phyloP scores from a whole-genome alignment of 1,139 yeast species.

The Sugiyamaella pinicola region DNA sequence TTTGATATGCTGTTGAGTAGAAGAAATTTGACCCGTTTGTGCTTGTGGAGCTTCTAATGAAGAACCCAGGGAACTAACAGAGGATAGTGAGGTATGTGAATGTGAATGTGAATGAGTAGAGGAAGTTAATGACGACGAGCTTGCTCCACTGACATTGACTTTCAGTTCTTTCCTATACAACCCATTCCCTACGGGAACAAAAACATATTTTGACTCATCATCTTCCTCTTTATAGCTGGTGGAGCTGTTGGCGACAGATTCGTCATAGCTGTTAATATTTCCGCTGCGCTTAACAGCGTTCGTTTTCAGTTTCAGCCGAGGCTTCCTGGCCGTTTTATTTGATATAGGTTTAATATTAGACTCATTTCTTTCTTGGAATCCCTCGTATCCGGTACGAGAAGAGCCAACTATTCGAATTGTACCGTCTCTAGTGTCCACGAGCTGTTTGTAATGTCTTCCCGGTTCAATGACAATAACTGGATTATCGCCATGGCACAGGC shows the following conservation, averaged over 20 bases:
- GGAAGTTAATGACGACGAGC: background rate
- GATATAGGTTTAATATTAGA: background rate
- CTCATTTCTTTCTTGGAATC: background rate
- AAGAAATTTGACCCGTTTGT: too few species aligned
- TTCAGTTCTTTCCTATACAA: constrained; percentile 29
- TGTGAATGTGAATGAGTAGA: background rate
- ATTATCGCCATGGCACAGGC: constrained; percentile 9
- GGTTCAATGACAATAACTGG: constrained; percentile 32
- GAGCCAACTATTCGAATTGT: constrained; percentile 30
- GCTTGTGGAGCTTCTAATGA: background rate
- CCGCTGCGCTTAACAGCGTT: constrained; percentile 5
- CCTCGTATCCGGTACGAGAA: constrained; percentile 9
- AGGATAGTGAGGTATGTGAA: constrained; percentile 3
- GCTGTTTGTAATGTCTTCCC: constrained; percentile 31
- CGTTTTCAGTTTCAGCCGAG: constrained; percentile 21
- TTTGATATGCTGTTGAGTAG: background rate
- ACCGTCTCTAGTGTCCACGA: constrained; percentile 35
- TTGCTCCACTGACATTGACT: background rate
- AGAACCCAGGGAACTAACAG: constrained; percentile 3
- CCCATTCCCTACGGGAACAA: constrained; percentile 43
- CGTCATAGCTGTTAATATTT: too few species aligned
- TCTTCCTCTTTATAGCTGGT: too few species aligned
- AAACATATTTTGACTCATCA: constrained; percentile 33
- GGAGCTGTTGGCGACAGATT: too few species aligned
- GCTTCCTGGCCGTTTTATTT: constrained; percentile 12